phyloP scores from a whole-genome alignment of 164 flowering plant species.

The Annona squamosa region DNA sequence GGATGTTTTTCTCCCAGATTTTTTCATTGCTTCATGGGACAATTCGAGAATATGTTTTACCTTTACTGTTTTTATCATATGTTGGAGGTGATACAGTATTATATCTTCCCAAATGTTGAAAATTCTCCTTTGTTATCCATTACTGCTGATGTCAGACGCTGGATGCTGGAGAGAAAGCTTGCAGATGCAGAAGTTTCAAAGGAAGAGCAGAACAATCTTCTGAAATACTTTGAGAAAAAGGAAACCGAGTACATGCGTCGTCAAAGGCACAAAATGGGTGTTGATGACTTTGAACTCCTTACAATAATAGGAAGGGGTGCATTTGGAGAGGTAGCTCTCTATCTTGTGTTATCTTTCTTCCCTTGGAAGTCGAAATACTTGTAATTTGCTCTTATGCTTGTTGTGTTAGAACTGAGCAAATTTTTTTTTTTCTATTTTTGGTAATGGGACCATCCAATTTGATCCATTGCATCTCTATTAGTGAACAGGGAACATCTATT shows the following conservation, averaged over 20 bases:
- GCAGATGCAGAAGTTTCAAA: slow-evolving; percentile 36
- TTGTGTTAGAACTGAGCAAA: not conserved
- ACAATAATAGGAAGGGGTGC: slow-evolving; percentile 50
- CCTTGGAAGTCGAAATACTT: not conserved
- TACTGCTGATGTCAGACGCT: slow-evolving; percentile 19
- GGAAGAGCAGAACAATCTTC: slow-evolving; percentile 32
- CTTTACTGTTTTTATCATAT: not conserved
- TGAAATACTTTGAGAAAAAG: slow-evolving; percentile 36
- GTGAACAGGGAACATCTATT: not conserved
- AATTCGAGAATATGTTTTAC: not conserved
- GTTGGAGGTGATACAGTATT: not conserved
- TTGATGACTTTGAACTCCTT: slow-evolving; percentile 42
- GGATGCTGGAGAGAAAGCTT: slow-evolving; percentile 34
- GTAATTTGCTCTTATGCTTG: not conserved
- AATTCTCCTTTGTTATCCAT: not conserved
- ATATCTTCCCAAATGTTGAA: not conserved
- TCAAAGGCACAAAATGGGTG: slow-evolving; percentile 46
- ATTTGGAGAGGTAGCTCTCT: slow-evolving; percentile 37
- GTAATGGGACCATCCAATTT: not conserved
- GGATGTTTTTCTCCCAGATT: not conserved
- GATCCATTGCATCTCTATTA: not conserved
- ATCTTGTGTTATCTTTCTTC: not conserved
- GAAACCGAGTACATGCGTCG: slow-evolving; percentile 51
- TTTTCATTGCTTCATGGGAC: not conserved
- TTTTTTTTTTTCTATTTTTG: not conserved